Conservation (phyloP, 768 basidiomycete species). For the Leccinum subtestaceum region DNA sequence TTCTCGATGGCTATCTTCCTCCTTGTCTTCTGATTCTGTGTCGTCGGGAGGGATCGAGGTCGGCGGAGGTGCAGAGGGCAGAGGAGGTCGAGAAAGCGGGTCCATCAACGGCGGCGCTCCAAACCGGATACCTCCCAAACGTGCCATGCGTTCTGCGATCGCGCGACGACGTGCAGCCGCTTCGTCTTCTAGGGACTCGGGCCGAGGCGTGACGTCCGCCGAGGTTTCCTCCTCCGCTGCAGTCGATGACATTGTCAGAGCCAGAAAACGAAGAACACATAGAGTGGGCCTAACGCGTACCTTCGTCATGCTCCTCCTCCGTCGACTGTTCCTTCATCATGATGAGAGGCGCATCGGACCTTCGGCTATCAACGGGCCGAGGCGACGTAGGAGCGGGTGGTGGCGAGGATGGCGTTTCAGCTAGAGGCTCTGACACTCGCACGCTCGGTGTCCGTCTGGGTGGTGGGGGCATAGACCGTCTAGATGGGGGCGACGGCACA, state of each 20-base stretch:
- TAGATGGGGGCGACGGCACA: conserved; percentile 9
- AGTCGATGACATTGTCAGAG: neutral
- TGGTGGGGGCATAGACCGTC: conserved; percentile 22
- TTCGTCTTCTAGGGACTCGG: conserved; percentile 36
- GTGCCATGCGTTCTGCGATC: conserved; percentile 95
- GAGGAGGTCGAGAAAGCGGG: conserved; percentile 37
- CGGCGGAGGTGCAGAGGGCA: conserved; percentile 37
- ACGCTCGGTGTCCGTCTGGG: conserved; percentile 22
- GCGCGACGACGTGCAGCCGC: conserved; percentile 59
- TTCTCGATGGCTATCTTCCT: conserved; percentile 20
- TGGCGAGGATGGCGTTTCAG: conserved; percentile 13
- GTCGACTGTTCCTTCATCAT: conserved; percentile 20
- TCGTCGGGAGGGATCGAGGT: conserved; percentile 32
- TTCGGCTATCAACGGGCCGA: conserved; percentile 9
- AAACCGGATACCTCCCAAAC: conserved; percentile 81
- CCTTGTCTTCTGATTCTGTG: conserved; percentile 16
- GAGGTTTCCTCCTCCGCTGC: conserved; percentile 14
- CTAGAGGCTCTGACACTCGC: conserved; percentile 6
- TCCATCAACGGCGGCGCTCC: conserved; percentile 56
- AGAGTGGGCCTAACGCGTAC: neutral
- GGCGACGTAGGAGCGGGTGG: conserved; percentile 21
- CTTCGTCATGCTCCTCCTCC: conserved; percentile 6
- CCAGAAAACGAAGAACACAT: neutral
- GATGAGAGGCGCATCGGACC: conserved; percentile 24
- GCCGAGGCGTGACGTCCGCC: conserved; percentile 8